A percentile compares a stretch with the other conserved stretches of the same genome.
These are phyloP conservation scores for Hypericum androsaemum DNA, from an alignment of 345 rosid species.

Conservation along the genomic window DNA sequence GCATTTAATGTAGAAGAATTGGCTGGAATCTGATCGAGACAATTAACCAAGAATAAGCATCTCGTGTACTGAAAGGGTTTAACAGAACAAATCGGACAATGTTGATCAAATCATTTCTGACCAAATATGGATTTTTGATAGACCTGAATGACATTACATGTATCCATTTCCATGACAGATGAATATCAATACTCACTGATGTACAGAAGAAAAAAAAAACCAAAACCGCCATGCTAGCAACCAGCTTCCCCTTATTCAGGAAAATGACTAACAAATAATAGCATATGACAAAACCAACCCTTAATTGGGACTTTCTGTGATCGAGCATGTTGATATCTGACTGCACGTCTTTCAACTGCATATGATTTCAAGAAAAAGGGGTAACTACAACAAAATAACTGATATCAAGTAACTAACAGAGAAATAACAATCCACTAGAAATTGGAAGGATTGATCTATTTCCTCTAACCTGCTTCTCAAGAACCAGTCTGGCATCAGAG, in stretches of 20 bases:
- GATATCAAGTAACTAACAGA: background rate
- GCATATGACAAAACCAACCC: constrained; percentile 34
- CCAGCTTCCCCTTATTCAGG: too few relatives aligned
- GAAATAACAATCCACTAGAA: background rate
- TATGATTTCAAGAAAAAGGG: constrained; percentile 9
- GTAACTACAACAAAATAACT: background rate
- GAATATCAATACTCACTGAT: background rate
- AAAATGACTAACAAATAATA: background rate
- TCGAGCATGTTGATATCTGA: constrained; percentile 42
- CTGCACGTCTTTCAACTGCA: constrained; percentile 59
- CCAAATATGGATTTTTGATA: too few relatives aligned
- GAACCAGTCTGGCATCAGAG: constrained; percentile 34
- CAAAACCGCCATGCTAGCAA: background rate
- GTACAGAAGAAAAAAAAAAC: background rate
- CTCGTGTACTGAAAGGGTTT: too few relatives aligned
- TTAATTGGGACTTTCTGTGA: constrained; percentile 37
- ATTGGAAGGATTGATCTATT: constrained; percentile 2
- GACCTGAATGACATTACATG: too few relatives aligned
- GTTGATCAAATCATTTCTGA: too few relatives aligned
- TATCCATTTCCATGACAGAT: background rate
- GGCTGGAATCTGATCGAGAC: too few relatives aligned
- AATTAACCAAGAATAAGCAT: too few relatives aligned
- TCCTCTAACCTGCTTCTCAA: constrained; percentile 60
- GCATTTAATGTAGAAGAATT: too few relatives aligned
- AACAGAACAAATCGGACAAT: too few relatives aligned